Evolutionary conservation across 23 red algal genomes (phyloP), one percentile per base, ranked within the genome.

Genomic region (Gracilaria gracilis): DNA sequence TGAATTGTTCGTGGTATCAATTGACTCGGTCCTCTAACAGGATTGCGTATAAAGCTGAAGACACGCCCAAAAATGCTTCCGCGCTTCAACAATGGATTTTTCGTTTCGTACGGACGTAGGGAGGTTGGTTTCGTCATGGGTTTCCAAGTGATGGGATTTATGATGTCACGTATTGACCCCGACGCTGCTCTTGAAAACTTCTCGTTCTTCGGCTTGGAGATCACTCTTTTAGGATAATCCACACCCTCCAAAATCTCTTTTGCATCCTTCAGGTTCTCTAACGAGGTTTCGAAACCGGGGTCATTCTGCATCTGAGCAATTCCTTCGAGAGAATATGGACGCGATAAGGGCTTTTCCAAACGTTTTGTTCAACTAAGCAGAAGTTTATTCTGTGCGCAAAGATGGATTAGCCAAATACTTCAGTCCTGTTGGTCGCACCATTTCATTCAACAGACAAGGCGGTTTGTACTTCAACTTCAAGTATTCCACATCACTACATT

Each of bases 401-500:
- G 72, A 79, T 14, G 49, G 51, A 23, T 42, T 93, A 67, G 80
- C 91, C 24, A 86, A 81, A 15, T 87, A 75, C 57, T 81, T 85
- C 42, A 80, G 42, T 37, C 37, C 91, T 51, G 50, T 67, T 5
- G 69, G 81, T 1, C 62, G 61, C n/a, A 87, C 71, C 39, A 80
- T 93, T 46, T 81, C 91, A 33, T 93, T 93, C 35, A 93, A 93
- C 44, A 40, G 36, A 12, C 49, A 78, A 6, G 58, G 73, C 15
- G 34, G 49, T 14, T 71, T 93, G 17, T 87, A 73, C 36, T 93
- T 93, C 67, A 93, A 93, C 33, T 33, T 93, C 44, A 57, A 81
- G 29, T 93, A 61, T 54, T 93, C 78, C 58, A 67, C 59, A 64
- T 61, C 75, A 21, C 82, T 93, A 20, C 91, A 93, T 64, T 83